phyloP scores from a whole-genome alignment of 768 basidiomycete species.

The Gautieria morchelliformis region DNA sequence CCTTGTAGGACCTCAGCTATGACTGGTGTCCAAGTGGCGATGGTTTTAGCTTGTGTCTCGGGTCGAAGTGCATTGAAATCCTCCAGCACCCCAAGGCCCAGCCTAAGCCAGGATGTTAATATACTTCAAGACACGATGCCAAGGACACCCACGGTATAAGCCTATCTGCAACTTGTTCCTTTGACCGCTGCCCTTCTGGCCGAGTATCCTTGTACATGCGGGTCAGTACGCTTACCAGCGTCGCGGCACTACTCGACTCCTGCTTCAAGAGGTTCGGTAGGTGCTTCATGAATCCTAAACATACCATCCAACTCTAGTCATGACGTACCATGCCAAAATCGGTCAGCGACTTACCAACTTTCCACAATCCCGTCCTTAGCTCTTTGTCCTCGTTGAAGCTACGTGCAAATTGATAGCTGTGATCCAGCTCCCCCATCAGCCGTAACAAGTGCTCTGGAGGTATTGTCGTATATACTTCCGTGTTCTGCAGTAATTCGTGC shows the following conservation, averaged over 20 bases:
- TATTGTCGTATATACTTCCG: constrained; percentile 85
- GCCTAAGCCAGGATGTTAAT: constrained; percentile 31
- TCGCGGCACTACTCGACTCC: constrained; percentile 94
- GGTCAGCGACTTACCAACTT: constrained; percentile 79
- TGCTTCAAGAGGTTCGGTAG: constrained; percentile 95
- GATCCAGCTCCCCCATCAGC: constrained; percentile 91
- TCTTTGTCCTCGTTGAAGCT: constrained; percentile 99
- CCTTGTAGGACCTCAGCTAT: constrained; percentile 91
- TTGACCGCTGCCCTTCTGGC: constrained; percentile 76
- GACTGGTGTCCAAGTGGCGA: constrained; percentile 97
- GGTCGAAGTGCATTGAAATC: constrained; percentile 85
- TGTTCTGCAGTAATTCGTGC: constrained; percentile 87
- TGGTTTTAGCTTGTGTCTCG: constrained; percentile 92
- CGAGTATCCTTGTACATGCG: constrained; percentile 91
- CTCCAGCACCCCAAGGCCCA: constrained; percentile 78
- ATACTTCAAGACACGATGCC: neutral
- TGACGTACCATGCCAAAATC: neutral
- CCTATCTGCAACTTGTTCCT: constrained; percentile 69
- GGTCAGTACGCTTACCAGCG: constrained; percentile 82
- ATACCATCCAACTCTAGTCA: neutral
- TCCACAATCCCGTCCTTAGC: constrained; percentile 92
- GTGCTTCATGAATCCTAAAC: constrained; percentile 96
- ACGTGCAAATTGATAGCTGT: constrained; percentile 95
- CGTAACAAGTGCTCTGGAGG: constrained; percentile 89
- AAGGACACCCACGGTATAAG: constrained; percentile 51